These are phyloP conservation scores for Leucocoprinus gongylophorus DNA, from an alignment of 1,284 basidiomycete genomes.

Conservation along the genomic window DNA sequence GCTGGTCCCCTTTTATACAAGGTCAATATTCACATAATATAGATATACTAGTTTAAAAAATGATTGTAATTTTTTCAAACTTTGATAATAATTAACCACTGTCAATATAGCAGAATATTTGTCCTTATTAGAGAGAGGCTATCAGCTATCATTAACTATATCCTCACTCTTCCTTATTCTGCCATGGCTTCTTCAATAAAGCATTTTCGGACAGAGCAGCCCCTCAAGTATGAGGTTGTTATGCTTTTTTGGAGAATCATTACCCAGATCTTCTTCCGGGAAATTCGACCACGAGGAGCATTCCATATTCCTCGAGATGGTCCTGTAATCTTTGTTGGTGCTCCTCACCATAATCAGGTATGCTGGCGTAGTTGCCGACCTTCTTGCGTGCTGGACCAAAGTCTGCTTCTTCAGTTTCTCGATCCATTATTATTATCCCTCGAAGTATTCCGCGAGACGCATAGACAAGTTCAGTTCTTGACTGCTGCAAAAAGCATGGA, in stretches of 20 bases:
- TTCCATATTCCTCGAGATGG: slow-evolving; percentile 93
- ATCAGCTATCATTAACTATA: too few species aligned
- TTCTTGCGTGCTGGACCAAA: neutral
- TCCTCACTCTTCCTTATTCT: neutral
- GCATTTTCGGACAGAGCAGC: neutral
- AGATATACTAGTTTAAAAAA: too few species aligned
- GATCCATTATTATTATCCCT: slow-evolving; percentile 88
- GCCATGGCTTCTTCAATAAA: neutral
- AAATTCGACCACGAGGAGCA: slow-evolving; percentile 90
- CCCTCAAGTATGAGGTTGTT: slow-evolving; percentile 48
- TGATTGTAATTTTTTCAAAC: too few species aligned
- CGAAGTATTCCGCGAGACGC: slow-evolving; percentile 83
- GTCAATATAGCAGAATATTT: too few species aligned
- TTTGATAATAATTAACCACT: too few species aligned
- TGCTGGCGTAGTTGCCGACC: slow-evolving; percentile 17
- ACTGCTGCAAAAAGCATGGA: slow-evolving; percentile 93
- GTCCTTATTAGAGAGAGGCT: too few species aligned
- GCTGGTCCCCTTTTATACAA: too few species aligned
- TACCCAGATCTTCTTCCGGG: slow-evolving; percentile 95
- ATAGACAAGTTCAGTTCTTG: slow-evolving; percentile 82
- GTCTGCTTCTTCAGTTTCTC: slow-evolving; percentile 62
- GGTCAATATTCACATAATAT: too few species aligned
- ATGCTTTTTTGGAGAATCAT: slow-evolving; percentile 78
- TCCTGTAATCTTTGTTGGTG: slow-evolving; percentile 94
- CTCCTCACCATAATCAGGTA: slow-evolving; percentile 95